These are phyloP conservation scores for Didymosphaeria variabile DNA, from an alignment of 2,329 filamentous ascomycete genomes.

Conservation along the genomic window DNA sequence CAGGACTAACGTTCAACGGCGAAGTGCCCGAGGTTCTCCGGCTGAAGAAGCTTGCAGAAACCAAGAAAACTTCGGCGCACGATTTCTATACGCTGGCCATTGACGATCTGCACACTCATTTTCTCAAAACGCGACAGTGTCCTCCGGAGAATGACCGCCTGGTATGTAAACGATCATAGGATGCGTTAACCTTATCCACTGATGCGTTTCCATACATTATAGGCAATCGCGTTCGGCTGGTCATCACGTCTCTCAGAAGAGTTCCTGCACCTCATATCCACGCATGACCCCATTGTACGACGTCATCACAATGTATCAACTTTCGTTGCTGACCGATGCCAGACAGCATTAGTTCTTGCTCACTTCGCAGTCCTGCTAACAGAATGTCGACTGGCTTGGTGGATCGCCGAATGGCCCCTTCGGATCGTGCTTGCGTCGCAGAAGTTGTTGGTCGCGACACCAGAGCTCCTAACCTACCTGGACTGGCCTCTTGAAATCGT, in stretches of 20 bases:
- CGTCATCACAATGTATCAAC: too few species aligned
- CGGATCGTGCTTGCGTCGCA: slow-evolving; percentile 35
- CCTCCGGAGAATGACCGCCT: slow-evolving; percentile 33
- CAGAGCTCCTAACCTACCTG: slow-evolving; percentile 40
- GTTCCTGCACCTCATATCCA: slow-evolving; percentile 36
- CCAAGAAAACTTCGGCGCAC: slow-evolving; percentile 24
- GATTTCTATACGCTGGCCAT: slow-evolving; percentile 35
- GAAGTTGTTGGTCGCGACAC: slow-evolving; percentile 31
- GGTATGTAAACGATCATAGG: not conserved
- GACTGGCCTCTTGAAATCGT: slow-evolving; percentile 38
- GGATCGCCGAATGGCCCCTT: slow-evolving; percentile 40
- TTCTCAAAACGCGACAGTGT: slow-evolving; percentile 29
- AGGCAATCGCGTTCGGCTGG: slow-evolving; percentile 37
- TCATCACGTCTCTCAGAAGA: slow-evolving; percentile 30
- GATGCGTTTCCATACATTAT: not conserved
- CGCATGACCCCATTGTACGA: slow-evolving; percentile 33
- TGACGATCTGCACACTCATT: slow-evolving; percentile 32
- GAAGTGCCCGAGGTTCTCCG: slow-evolving; percentile 31
- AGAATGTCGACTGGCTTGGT: slow-evolving; percentile 36
- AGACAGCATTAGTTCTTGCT: slow-evolving; percentile 35
- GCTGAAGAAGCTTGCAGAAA: slow-evolving; percentile 36
- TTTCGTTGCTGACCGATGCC: too few species aligned
- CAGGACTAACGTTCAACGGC: slow-evolving; percentile 25
- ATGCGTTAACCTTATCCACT: not conserved
- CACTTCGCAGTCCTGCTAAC: slow-evolving; percentile 39